phyloP scores from a whole-genome alignment of 345 rosid species.

The Passiflora organensis region DNA sequence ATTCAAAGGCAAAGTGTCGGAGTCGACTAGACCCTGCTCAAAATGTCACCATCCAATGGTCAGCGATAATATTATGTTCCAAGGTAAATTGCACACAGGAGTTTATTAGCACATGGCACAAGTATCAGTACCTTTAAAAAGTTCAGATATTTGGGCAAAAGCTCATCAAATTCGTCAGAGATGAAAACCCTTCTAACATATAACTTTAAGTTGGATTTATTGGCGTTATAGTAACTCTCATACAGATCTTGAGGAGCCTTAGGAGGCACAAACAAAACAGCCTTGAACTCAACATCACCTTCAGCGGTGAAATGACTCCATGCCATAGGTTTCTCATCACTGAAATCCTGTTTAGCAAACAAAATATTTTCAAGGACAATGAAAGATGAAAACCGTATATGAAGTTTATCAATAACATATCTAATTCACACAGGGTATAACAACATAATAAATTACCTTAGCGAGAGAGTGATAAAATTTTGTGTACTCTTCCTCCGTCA shows the following conservation, averaged over 20 bases:
- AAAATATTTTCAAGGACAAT: too few species aligned
- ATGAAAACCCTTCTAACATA: conserved; percentile 96
- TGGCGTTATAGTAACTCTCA: conserved; percentile 84
- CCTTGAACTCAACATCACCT: conserved; percentile 97
- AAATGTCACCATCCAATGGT: conserved; percentile 8
- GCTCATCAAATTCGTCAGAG: conserved; percentile 96
- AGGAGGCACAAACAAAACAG: conserved; percentile 89
- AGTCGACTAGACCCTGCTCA: conserved; percentile 96
- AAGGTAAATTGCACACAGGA: background rate
- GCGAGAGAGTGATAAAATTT: conserved; percentile 83
- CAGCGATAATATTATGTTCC: background rate
- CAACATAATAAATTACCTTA: conserved; percentile 39
- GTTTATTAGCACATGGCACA: background rate
- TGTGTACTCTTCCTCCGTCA: conserved; percentile 85
- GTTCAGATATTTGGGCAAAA: conserved; percentile 86
- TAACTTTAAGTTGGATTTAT: conserved; percentile 83
- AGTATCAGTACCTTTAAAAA: conserved; percentile 60
- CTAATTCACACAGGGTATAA: background rate
- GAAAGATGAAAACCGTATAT: background rate
- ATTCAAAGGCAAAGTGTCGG: conserved; percentile 86
- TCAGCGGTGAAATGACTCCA: conserved; percentile 97
- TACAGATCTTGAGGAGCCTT: conserved; percentile 91
- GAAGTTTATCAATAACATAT: background rate
- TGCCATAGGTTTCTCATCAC: conserved; percentile 76
- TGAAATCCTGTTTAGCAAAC: conserved; percentile 58